Evolutionary conservation across 2,329 filamentous ascomycete species (phyloP).

Genomic region (Diaporthe sp.): DNA sequence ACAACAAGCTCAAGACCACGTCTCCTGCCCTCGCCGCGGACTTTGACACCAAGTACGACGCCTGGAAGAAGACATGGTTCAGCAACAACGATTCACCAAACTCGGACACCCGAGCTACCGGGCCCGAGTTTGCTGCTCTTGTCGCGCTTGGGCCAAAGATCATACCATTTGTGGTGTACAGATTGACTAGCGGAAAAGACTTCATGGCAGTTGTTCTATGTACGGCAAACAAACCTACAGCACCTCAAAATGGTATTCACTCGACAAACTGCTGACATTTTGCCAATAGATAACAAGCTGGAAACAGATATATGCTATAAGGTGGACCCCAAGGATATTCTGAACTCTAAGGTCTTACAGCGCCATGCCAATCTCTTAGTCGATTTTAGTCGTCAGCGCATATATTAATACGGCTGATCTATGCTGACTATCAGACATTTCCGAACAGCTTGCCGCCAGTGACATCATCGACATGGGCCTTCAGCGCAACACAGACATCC

Average conservation of each 20-base stretch:
- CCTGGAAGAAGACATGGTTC: slow-evolving; percentile 13
- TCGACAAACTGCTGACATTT: not conserved
- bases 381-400: not conserved
- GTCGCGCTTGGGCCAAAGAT: slow-evolving; percentile 7
- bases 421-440: not conserved
- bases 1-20: not conserved
- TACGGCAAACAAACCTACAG: not conserved
- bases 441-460: not conserved
- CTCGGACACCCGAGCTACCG: not conserved
- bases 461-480: not conserved
- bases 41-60: not conserved
- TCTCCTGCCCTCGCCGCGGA: slow-evolving; percentile 4
- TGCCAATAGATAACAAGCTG: not conserved
- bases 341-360: not conserved
- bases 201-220: not conserved
- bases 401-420: not conserved
- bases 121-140: not conserved
- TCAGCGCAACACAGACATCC: not conserved
- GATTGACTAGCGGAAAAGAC: slow-evolving; percentile 2
- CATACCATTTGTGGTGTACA: not conserved
- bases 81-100: not conserved
- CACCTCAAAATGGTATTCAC: no score
- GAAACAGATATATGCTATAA: not conserved
- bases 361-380: not conserved
- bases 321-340: not conserved